Percentiles rank a stretch among this genome's conserved stretches.
Evolutionary conservation across 768 basidiomycete species (phyloP).

Genomic region (Tylopilus sp.): DNA sequence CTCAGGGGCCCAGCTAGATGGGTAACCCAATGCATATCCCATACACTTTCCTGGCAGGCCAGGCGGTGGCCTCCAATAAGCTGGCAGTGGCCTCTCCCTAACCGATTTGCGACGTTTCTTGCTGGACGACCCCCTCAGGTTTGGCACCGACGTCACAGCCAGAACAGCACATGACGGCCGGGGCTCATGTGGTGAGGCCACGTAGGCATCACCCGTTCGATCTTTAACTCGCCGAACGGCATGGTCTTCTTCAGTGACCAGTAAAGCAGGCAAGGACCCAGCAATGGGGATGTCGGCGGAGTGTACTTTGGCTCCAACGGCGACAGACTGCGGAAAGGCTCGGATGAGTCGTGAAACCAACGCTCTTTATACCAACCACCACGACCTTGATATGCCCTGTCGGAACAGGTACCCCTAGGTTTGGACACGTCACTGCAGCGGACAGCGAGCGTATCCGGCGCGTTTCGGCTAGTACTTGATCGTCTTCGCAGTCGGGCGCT

Average conservation of each 20-base stretch:
- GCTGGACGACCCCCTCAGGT: not conserved
- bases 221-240: not conserved
- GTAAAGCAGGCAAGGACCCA: conserved; percentile 13
- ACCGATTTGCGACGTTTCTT: conserved; percentile 11
- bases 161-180: conserved; percentile 17
- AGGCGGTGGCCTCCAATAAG: conserved; percentile 29
- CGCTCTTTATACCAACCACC: not conserved
- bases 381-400: conserved; percentile 22
- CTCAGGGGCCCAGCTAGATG: conserved; percentile 25
- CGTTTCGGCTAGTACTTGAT: conserved; percentile 37
- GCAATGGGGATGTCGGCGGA: not conserved
- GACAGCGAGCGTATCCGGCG: conserved; percentile 39
- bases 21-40: conserved; percentile 33
- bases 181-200: conserved; percentile 24
- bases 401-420: conserved; percentile 20
- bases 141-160: conserved; percentile 9
- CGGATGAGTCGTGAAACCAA: not conserved
- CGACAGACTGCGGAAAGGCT: conserved; percentile 8
- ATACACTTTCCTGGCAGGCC: conserved; percentile 21
- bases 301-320: conserved; percentile 11
- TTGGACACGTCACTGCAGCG: conserved; percentile 38
- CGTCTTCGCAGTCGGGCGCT: conserved; percentile 51
- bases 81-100: conserved; percentile 19
- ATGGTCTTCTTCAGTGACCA: conserved; percentile 24
- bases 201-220: not conserved